phyloP scores from a whole-genome alignment of 2,329 filamentous ascomycete species.

The Sarocladiaceae sp. region DNA sequence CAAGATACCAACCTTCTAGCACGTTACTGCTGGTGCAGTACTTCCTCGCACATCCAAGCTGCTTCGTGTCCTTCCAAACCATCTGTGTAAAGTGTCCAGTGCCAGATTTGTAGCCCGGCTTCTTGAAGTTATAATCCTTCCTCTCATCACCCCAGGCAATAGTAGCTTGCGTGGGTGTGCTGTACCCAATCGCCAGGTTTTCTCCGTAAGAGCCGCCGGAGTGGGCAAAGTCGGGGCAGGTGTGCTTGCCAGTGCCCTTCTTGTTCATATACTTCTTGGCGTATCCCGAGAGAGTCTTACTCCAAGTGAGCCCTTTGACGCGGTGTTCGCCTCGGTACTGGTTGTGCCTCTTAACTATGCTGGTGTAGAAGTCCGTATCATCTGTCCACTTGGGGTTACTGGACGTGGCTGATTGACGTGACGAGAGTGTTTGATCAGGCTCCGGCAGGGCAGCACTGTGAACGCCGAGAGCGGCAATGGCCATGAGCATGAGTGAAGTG shows the following conservation, averaged over 20 bases:
- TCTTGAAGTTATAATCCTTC: constrained; percentile 11
- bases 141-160: constrained; percentile 15
- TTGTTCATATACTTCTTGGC: constrained; percentile 43
- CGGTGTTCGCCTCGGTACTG: constrained; percentile 57
- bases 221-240: constrained; percentile 44
- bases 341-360: constrained; percentile 61
- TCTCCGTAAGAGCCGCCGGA: constrained; percentile 62
- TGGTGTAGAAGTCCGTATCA: constrained; percentile 35
- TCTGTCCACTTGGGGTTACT: constrained; percentile 26
- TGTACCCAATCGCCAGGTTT: constrained; percentile 65
- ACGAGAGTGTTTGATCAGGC: neutral
- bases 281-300: constrained; percentile 52
- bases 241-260: constrained; percentile 11
- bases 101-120: constrained; percentile 1
- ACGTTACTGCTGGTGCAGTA: constrained; percentile 9
- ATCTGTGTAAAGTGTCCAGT: constrained; percentile 25
- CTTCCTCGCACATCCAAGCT: constrained; percentile 19
- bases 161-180: constrained; percentile 45
- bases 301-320: constrained; percentile 55
- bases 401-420: constrained; percentile 15
- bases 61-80: constrained; percentile 22
- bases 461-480: neutral
- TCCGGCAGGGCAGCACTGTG: neutral
- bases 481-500: neutral
- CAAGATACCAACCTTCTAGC: constrained; percentile 11